These are phyloP conservation scores for baker's yeast (Saccharomyces cerevisiae) DNA, from an alignment of 805 yeast genomes.

Conservation along the genomic window DNA sequence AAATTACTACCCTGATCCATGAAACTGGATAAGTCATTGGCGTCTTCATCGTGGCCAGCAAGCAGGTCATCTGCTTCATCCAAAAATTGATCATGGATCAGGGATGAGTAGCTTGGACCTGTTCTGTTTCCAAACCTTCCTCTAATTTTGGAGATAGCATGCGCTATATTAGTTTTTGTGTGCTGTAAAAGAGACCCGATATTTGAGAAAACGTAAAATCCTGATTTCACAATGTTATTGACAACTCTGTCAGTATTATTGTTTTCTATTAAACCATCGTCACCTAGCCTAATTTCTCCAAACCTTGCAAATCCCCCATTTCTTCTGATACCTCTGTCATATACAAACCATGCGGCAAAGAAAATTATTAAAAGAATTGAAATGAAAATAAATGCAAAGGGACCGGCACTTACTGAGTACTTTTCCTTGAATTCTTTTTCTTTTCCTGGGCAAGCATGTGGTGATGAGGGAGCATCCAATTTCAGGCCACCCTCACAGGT, in stretches of 20 bases:
- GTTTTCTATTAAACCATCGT: slow-evolving; percentile 59
- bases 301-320: slow-evolving; percentile 69
- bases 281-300: slow-evolving; percentile 82
- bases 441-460: slow-evolving; percentile 84
- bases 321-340: slow-evolving; percentile 71
- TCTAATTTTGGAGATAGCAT: slow-evolving; percentile 10
- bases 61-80: slow-evolving; percentile 32
- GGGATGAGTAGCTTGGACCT: slow-evolving; percentile 28
- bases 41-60: slow-evolving; percentile 40
- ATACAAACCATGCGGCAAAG: slow-evolving; percentile 58
- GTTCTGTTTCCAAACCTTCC: slow-evolving; percentile 25
- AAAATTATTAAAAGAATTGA: slow-evolving; percentile 45
- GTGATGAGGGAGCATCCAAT: slow-evolving; percentile 50
- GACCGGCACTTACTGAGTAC: slow-evolving; percentile 48
- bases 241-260: slow-evolving; percentile 51
- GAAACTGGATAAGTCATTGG: slow-evolving; percentile 39
- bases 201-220: slow-evolving; percentile 41
- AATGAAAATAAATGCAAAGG: slow-evolving; percentile 44
- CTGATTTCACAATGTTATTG: slow-evolving; percentile 50
- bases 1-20: slow-evolving; percentile 30
- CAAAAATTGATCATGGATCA: slow-evolving; percentile 28
- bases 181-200: slow-evolving; percentile 17
- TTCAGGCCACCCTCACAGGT: slow-evolving; percentile 78
- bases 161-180: slow-evolving; percentile 10
- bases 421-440: slow-evolving; percentile 49